Percentiles rank a stretch among this genome's conserved stretches.
These are phyloP conservation scores for Incumbomyces lentus DNA, from an alignment of 2,329 filamentous ascomycete species.

Conservation along the genomic window DNA sequence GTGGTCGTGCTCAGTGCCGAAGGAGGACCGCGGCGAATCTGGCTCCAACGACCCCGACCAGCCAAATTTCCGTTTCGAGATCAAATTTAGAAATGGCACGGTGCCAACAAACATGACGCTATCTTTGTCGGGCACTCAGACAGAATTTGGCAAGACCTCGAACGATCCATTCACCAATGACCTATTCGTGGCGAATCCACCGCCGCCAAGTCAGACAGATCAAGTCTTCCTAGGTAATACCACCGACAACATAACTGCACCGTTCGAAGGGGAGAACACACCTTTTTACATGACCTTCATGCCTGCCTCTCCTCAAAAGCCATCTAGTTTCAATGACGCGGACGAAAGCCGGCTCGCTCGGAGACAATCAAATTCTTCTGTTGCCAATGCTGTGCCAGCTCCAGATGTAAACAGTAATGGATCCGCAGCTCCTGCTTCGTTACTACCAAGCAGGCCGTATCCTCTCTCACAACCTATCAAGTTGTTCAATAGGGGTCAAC, in stretches of 20 bases:
- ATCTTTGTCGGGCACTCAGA: constrained; percentile 27
- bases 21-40: constrained; percentile 59
- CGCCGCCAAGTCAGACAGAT: constrained; percentile 50
- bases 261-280: constrained; percentile 73
- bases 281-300: constrained; percentile 79
- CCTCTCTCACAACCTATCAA: constrained; percentile 64
- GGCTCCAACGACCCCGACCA: constrained; percentile 55
- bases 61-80: constrained; percentile 71
- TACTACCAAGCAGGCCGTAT: constrained; percentile 50
- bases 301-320: constrained; percentile 29
- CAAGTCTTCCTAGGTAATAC: constrained; percentile 76
- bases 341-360: constrained; percentile 20
- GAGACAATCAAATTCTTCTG: neutral
- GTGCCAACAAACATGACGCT: constrained; percentile 51
- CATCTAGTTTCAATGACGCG: constrained; percentile 24
- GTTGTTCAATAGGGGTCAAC: constrained; percentile 70
- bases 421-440: constrained; percentile 57
- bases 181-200: constrained; percentile 35
- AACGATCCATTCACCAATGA: constrained; percentile 27
- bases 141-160: constrained; percentile 28
- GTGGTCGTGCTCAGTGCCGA: constrained; percentile 80
- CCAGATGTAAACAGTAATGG: constrained; percentile 40
- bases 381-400: constrained; percentile 10
- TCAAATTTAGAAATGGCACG: constrained; percentile 49
- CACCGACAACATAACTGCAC: constrained; percentile 60